Evolutionary conservation across 2,329 filamentous ascomycete genomes (phyloP), one percentile per base, ranked within the genome.

Genomic region (Xylaria hypoxylon): DNA sequence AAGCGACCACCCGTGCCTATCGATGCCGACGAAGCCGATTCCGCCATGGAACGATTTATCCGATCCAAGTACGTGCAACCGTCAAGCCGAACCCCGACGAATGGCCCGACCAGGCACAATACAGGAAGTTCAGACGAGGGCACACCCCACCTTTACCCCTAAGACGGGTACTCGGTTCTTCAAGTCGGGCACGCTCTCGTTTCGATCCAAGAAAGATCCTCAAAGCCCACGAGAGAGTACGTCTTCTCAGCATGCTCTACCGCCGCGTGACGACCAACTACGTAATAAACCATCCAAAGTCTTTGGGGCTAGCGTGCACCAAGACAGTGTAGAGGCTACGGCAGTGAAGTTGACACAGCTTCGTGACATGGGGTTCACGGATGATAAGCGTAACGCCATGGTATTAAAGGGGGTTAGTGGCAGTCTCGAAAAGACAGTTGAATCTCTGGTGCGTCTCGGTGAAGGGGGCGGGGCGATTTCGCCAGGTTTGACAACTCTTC

Each of bases 11-110:
- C 95, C 4, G 90, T 97, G 17, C 94, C 96, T 0, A 86, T 97
- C 73, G 96, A 98, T 76, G 89, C 89, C 44, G 96, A 99, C 80
- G 94, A 98, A 81, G 92, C 92, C 55, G 95, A 99, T 77, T 91
- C 92, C 11, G 93, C 92, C 31, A 96, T 99, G 91, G 96, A 99
- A 80, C 88, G 93, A 67, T 98, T 95, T 79, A 97, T 99, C 72
- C 87, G 95, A 67, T 90, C 95, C 76, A 99, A 99, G 80, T 99
- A 99, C 80, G 89, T 94, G 77, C 89, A 90, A 73, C 81, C 65
- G n/a, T 52, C 71, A 44, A 82, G 55, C 31, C 61, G 69, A 59
- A 82, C 65, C 74, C 78, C 53, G 69, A 76, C 73, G 69, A 78
- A 73, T 69, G 78, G 71, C 44, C 76, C 70, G 66, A 79, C 71